phyloP scores from a whole-genome alignment of 805 yeast genomes.

The Yamadazyma takamatsuzukensis region DNA sequence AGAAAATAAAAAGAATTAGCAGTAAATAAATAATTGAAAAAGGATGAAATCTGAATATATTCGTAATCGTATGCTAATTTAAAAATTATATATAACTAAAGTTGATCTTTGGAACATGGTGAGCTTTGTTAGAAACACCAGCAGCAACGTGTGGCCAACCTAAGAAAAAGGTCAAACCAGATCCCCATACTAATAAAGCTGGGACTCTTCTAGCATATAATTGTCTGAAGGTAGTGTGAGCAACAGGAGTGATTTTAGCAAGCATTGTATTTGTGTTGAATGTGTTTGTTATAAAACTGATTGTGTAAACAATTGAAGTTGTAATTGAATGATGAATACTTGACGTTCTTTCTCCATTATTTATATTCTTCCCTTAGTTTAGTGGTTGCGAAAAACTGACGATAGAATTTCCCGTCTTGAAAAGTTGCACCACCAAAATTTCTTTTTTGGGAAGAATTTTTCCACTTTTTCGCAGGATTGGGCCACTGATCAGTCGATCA shows the following conservation, averaged over 20 bases:
- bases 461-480: too few relatives aligned
- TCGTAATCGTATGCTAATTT: background rate
- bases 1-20: conserved; percentile 3
- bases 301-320: background rate
- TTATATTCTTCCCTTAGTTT: conserved; percentile 1
- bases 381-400: conserved; percentile 11
- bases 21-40: background rate
- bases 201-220: conserved; percentile 30
- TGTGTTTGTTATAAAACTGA: conserved; percentile 2
- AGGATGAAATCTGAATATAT: background rate
- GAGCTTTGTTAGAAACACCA: conserved; percentile 18
- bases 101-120: conserved; percentile 29
- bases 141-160: conserved; percentile 35
- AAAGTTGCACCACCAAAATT: conserved; percentile 6
- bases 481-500: too few relatives aligned
- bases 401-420: conserved; percentile 3
- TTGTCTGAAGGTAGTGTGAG: conserved; percentile 14
- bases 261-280: conserved; percentile 1
- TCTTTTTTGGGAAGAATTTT: background rate
- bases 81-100: conserved; percentile 2
- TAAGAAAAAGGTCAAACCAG: conserved; percentile 24
- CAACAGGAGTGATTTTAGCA: conserved; percentile 5
- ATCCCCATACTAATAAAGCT: conserved; percentile 26
- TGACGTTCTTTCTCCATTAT: too few relatives aligned
- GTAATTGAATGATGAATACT: background rate